Evolutionary conservation across 2,329 filamentous ascomycete genomes (phyloP), one percentile per base, ranked within the genome.

Genomic region (Fusarium heterosporum): DNA sequence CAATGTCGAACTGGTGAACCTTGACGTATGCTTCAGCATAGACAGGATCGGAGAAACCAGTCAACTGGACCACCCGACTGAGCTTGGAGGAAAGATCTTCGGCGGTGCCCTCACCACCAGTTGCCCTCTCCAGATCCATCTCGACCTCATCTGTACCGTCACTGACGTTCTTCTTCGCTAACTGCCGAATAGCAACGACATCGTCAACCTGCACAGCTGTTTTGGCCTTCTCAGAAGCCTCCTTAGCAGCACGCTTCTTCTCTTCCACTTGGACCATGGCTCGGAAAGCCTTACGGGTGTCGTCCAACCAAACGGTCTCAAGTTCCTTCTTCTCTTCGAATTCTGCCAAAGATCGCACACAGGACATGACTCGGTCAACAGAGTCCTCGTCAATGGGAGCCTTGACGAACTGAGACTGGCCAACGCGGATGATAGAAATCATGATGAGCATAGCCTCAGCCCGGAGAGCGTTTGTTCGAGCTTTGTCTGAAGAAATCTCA

Each of bases 1-100:
- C 91, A 73, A 99, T 99, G 76, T 99, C 96, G 75, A 99, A 99
- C 78, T 99, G 96, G 78, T 98, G 94, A 11, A 99, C 95, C 78
- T 97, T 97, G 75, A 99, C 95, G 73, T 99, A 99, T 7, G 96
- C 96, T 80, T 99, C 96, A n/a, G 93, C 96, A 74, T 99, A 99
- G 14, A 99, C 96, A 2, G 96, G 91, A 75, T 99, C 96, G 0
- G 96, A 98, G 85, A 99, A 99, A 63, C 96, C 96, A 17, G 96
- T 99, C 43, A 99, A 87, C 79, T 99, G 96, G 22, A 99, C 96
- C 36, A 99, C 95, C 14, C 96, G 89, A 82, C 91, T 97, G 63
- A 99, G 88, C 80, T 99, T 99, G 54, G 93, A 97, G 13, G 92
- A 91, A 4, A 97, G 84, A 68, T 97, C 93, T 76, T 97, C 96